Evolutionary conservation across 805 yeast genomes (phyloP).

Genomic region (Kazachstania psychrophila): DNA sequence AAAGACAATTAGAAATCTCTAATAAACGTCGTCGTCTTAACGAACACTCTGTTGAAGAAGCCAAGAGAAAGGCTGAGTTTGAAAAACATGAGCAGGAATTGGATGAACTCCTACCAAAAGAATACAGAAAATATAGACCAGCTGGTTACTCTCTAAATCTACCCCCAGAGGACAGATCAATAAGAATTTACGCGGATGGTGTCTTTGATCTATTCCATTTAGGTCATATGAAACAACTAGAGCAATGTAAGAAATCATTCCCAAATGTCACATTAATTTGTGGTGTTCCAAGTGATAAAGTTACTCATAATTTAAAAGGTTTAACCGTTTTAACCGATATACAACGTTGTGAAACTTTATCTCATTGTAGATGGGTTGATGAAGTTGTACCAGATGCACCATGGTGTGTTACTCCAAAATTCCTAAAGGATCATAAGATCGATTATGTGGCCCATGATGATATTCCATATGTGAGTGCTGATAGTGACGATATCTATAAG

Average conservation of each 20-base stretch:
- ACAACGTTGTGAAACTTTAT: slow-evolving; percentile 84
- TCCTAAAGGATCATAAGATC: slow-evolving; percentile 66
- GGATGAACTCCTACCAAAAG: slow-evolving; percentile 58
- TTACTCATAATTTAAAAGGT: slow-evolving; percentile 89
- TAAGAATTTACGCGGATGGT: slow-evolving; percentile 96
- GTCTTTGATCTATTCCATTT: slow-evolving; percentile 93
- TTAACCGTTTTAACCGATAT: slow-evolving; percentile 81
- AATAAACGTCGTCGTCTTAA: slow-evolving; percentile 15
- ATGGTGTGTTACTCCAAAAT: slow-evolving; percentile 85
- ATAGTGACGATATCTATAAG: slow-evolving; percentile 81
- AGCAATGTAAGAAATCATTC: slow-evolving; percentile 89
- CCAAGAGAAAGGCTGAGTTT: slow-evolving; percentile 11
- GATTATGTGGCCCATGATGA: slow-evolving; percentile 98
- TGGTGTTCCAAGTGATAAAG: slow-evolving; percentile 84
- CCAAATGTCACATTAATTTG: slow-evolving; percentile 78
- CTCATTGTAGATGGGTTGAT: slow-evolving; percentile 95
- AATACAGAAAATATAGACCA: slow-evolving; percentile 71
- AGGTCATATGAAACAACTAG: slow-evolving; percentile 96
- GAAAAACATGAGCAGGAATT: slow-evolving; percentile 45
- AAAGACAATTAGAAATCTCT: too few species aligned
- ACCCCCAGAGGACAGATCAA: slow-evolving; percentile 80
- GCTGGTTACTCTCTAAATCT: slow-evolving; percentile 64
- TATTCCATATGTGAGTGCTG: slow-evolving; percentile 85
- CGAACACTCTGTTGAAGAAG: slow-evolving; percentile 14
- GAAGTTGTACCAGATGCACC: slow-evolving; percentile 93